Evolutionary conservation across 805 yeast species (phyloP), one percentile per base, ranked within the genome.

Genomic region (Phaffomyces thermotolerans): DNA sequence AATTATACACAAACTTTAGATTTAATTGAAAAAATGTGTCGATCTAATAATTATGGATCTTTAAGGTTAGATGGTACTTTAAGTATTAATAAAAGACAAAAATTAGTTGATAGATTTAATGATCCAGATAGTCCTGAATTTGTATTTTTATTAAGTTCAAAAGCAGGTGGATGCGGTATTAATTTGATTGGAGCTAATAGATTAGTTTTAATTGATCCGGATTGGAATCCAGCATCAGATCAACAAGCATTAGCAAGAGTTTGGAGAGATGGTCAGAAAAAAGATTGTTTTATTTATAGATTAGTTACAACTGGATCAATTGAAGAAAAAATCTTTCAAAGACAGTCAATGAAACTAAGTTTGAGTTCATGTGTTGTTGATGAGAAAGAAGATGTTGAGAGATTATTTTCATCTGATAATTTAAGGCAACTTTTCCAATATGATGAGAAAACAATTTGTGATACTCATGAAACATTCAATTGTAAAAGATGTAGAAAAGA

Each of bases 101-200:
- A 85, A 54, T 69, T 91, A 29, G 99, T 93, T 17, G 98, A 91
- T 62, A 69, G 75, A 52, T 90, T 93, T 65, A 93, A 93, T 58
- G 84, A 93, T 54, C 96, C 97, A 1, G 84, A 85, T 37, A 84
- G 89, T 2, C 72, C 79, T 2, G 97, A 90, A 52, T 93, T 91
- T 61, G 79, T 93, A 2, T 93, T 93, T 54, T 69, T 93, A 47
- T 68, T 93, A 41, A 86, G 96, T 59, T 86, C 96, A 8, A 93
- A 93, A 63, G 99, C 99, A 1, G 99, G 99, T 54, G 99, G 99
- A 1, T 93, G 99, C 70, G 99, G 99, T 65, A 87, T 93, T 56
- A 93, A 93, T 61, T 73, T 93, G 54, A 91, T 93, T 56, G 99
- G 99, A 12, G 99, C 98, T 3, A 93, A 93, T 52, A 73, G 99